phyloP scores from a whole-genome alignment of 306 rosid species.

The Urtica urens region DNA sequence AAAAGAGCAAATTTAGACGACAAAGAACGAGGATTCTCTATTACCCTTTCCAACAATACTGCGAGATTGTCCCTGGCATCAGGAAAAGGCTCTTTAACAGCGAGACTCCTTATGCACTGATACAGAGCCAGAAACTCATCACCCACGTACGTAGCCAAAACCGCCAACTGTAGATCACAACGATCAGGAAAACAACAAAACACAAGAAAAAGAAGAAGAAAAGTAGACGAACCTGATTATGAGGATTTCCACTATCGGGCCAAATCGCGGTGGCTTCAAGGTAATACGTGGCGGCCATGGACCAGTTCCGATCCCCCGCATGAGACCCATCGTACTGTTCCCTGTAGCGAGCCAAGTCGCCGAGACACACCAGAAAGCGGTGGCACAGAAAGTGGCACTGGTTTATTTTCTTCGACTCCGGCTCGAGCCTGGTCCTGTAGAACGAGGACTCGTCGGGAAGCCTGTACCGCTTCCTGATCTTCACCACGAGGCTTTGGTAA shows the following conservation, averaged over 20 bases:
- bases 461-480: slow-evolving; percentile 42
- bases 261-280: slow-evolving; percentile 77
- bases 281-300: slow-evolving; percentile 80
- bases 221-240: slow-evolving; percentile 58
- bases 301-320: slow-evolving; percentile 52
- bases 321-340: slow-evolving; percentile 66
- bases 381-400: slow-evolving; percentile 75
- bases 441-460: slow-evolving; percentile 47
- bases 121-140: slow-evolving; percentile 93
- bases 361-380: slow-evolving; percentile 86
- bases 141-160: slow-evolving; percentile 77
- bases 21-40: too few relatives aligned
- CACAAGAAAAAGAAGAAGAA: background rate
- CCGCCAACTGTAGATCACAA: slow-evolving; percentile 62
- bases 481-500: slow-evolving; percentile 54
- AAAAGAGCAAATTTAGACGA: too few relatives aligned
- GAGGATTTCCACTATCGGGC: slow-evolving; percentile 97
- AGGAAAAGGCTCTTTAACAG: slow-evolving; percentile 87
- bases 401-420: slow-evolving; percentile 39
- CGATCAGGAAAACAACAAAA: slow-evolving; percentile 10
- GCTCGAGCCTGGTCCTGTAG: slow-evolving; percentile 24
- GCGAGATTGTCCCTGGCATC: slow-evolving; percentile 79
- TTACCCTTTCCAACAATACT: slow-evolving; percentile 79
- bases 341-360: slow-evolving; percentile 83
- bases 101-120: slow-evolving; percentile 86